Evolutionary conservation across 306 rosid genomes (phyloP).

Genomic region (Medicago truncatula): DNA sequence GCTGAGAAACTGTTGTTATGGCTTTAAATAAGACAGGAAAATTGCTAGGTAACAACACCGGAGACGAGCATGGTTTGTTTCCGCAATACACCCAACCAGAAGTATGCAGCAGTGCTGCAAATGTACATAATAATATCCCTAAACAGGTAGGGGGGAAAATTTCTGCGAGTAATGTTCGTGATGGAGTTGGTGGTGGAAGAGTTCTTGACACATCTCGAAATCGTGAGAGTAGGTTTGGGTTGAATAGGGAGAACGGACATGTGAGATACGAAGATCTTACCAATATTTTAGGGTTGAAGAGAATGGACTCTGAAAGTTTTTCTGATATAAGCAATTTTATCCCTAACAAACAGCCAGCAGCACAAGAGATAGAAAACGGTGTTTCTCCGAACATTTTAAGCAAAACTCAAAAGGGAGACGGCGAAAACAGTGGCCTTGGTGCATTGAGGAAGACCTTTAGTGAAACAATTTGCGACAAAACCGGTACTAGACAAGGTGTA

Average conservation of each 20-base stretch:
- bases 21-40: conserved; percentile 54
- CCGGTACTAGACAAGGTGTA: conserved; percentile 35
- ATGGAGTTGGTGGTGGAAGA: conserved; percentile 57
- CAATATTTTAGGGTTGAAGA: conserved; percentile 63
- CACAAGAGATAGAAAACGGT: conserved; percentile 54
- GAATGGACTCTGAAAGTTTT: conserved; percentile 63
- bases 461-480: conserved; percentile 51
- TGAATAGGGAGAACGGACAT: conserved; percentile 49
- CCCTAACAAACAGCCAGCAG: conserved; percentile 44
- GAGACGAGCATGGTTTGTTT: conserved; percentile 49
- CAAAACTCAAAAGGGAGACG: conserved; percentile 48
- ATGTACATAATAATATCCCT: conserved; percentile 43
- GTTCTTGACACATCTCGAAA: conserved; percentile 45
- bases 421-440: conserved; percentile 41
- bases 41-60: conserved; percentile 47
- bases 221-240: conserved; percentile 42
- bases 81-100: conserved; percentile 50
- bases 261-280: conserved; percentile 60
- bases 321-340: conserved; percentile 53
- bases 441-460: conserved; percentile 50
- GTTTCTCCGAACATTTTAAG: conserved; percentile 42
- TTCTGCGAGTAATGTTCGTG: conserved; percentile 51
- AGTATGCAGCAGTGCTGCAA: conserved; percentile 35
- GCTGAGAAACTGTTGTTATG: conserved; percentile 43
- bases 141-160: conserved; percentile 49